Evolutionary conservation across 1,284 basidiomycete genomes (phyloP), one percentile per base, ranked within the genome.

Genomic region (Exsudoporus floridanus): DNA sequence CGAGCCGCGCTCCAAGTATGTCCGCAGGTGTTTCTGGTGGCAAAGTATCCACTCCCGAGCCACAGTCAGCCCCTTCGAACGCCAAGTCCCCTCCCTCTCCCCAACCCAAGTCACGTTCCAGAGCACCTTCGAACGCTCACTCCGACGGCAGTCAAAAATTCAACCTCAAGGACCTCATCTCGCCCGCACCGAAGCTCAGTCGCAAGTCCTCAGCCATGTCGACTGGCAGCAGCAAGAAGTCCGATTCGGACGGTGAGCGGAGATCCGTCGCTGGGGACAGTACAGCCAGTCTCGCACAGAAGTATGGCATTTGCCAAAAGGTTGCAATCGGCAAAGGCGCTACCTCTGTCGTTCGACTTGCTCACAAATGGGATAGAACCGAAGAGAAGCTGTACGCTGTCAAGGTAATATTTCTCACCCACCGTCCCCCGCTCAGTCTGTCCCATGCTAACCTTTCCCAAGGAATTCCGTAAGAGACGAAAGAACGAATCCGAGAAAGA

Each of bases 401-500:
- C 70, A 99, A 99, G 83, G 92, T 93, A 3, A 30, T 21, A 2
- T 28, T 34, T 33, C 37, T 52, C 38, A 30, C 35, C 48, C 18
- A 23, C 23, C 19, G 14, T 53, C 21, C 21, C 7, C 33, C 28
- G 27, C 21, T 30, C 27, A 49, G 19, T 44, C 46, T 30, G 19
- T 41, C 8, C 7, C 43, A 7, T n/a, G 2, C 50, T 49, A 1
- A 64, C 46, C 36, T 31, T 39, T 48, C 49, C 42, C 25, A 53
- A 94, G 88, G 96, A 99, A 76, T 98, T 99, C 81, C 88, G 96
- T 53, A 98, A 98, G 73, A 85, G 96, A 60, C 84, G 95, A 66
- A 97, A 96, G 82, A 98, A 97, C 71, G 96, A 99, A 76, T 88
- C 94, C 2, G 95, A 99, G 73, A 98, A 98, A 74, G 97, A 99